A percentile compares a stretch with the other conserved stretches of the same genome.
phyloP scores from a whole-genome alignment of 495 filamentous ascomycete species.

The Aspergillus leporis region DNA sequence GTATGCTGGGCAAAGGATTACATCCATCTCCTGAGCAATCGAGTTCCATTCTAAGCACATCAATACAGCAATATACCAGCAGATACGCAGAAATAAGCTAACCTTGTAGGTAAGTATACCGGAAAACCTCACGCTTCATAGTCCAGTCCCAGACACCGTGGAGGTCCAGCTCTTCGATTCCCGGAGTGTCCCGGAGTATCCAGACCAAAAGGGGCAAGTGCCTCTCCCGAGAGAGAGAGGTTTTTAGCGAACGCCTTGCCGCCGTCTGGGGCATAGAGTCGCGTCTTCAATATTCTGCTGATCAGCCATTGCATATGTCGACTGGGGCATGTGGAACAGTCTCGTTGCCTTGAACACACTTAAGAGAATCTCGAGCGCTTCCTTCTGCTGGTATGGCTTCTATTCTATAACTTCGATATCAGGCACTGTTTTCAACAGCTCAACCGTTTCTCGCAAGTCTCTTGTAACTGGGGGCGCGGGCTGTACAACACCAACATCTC shows the following conservation, averaged over 20 bases:
- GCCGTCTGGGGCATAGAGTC: not conserved
- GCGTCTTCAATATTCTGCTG: not conserved
- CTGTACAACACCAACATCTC: conserved; percentile 55
- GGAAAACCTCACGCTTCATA: not conserved
- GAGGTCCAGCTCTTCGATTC: not conserved
- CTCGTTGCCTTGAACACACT: not conserved
- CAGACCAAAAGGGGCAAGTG: not conserved
- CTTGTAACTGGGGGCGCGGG: conserved; percentile 55
- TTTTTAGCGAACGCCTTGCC: not conserved
- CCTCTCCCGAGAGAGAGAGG: not conserved
- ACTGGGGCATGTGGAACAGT: no score
- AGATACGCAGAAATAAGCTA: not conserved
- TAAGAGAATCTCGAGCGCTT: not conserved
- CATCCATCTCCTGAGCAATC: not conserved
- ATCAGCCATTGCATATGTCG: no score
- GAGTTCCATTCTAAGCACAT: not conserved
- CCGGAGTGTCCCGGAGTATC: not conserved
- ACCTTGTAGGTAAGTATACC: not conserved
- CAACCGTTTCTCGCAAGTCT: conserved; percentile 41
- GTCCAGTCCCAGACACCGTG: not conserved
- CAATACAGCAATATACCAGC: not conserved
- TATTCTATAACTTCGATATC: not conserved
- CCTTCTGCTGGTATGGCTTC: not conserved
- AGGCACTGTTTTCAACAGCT: conserved; percentile 36
- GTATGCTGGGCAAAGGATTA: not conserved